Conservation (phyloP, 2,329 filamentous ascomycete species). For the Parastagonospora nodorum region DNA sequence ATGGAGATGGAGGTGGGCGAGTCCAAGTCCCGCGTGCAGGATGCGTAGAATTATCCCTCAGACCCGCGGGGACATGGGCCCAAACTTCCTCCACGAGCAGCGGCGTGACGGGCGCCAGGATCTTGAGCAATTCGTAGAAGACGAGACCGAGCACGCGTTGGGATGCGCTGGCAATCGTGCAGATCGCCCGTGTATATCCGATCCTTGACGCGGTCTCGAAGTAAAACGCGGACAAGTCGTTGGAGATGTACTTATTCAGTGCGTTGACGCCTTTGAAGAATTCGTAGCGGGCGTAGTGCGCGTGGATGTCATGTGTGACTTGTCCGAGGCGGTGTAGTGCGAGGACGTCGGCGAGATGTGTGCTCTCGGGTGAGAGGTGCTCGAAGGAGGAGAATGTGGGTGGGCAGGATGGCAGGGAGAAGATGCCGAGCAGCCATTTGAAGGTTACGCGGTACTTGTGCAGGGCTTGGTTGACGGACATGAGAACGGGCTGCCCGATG, state of each 20-base stretch:
- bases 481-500: conserved; percentile 77
- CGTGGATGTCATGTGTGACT: conserved; percentile 67
- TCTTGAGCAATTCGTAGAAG: conserved; percentile 73
- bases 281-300: conserved; percentile 72
- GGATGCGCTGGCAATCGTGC: conserved; percentile 63
- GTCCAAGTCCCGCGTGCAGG: conserved; percentile 31
- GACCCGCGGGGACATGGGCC: conserved; percentile 72
- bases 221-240: conserved; percentile 90
- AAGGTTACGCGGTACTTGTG: conserved; percentile 88
- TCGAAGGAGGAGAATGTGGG: conserved; percentile 33
- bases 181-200: conserved; percentile 82
- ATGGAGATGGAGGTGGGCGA: conserved; percentile 17
- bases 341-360: conserved; percentile 59
- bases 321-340: conserved; percentile 75
- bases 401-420: conserved; percentile 50
- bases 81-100: conserved; percentile 87
- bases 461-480: conserved; percentile 74
- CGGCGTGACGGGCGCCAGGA: conserved; percentile 82
- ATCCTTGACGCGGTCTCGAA: conserved; percentile 92
- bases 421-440: conserved; percentile 83
- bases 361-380: conserved; percentile 14
- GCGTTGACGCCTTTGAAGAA: conserved; percentile 77
- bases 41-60: conserved; percentile 51
- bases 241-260: conserved; percentile 81
- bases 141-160: conserved; percentile 66